Percentiles rank a stretch among this genome's conserved stretches.
Conservation (phyloP, 2,329 filamentous ascomycete species). For the Neospermospora avenae region DNA sequence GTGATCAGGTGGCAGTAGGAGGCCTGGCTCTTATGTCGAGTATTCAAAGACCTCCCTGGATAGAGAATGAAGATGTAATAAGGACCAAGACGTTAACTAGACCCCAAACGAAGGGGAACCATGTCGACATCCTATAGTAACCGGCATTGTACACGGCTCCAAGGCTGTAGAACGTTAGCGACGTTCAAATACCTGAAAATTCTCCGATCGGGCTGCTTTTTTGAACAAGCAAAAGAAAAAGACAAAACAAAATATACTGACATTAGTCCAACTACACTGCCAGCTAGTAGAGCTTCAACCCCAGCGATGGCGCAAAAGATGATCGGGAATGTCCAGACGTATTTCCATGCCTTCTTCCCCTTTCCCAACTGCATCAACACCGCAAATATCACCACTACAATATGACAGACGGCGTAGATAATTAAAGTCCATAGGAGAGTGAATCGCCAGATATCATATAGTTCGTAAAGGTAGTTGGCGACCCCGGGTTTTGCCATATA, state of each 20-base stretch:
- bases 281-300: constrained; percentile 62
- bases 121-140: constrained; percentile 71
- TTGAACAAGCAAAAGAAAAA: background rate
- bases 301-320: constrained; percentile 58
- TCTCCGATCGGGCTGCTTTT: no score
- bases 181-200: background rate
- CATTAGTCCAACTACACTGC: constrained; percentile 65
- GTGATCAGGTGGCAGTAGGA: background rate
- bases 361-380: constrained; percentile 52
- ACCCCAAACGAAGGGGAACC: constrained; percentile 70
- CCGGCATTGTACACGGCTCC: constrained; percentile 65
- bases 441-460: constrained; percentile 64
- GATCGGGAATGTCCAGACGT: constrained; percentile 55
- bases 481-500: constrained; percentile 42
- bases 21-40: background rate
- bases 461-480: constrained; percentile 53
- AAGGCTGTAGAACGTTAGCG: constrained; percentile 39
- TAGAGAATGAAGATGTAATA: constrained; percentile 67
- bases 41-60: constrained; percentile 62
- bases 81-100: constrained; percentile 64
- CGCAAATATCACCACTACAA: constrained; percentile 54
- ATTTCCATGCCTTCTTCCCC: constrained; percentile 34
- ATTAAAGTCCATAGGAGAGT: constrained; percentile 68
- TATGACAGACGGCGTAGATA: constrained; percentile 59
- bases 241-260: constrained; percentile 39